Base-by-base conservation (phyloP, 257 asterid genomes). In the Rubia yunnanensis region DNA sequence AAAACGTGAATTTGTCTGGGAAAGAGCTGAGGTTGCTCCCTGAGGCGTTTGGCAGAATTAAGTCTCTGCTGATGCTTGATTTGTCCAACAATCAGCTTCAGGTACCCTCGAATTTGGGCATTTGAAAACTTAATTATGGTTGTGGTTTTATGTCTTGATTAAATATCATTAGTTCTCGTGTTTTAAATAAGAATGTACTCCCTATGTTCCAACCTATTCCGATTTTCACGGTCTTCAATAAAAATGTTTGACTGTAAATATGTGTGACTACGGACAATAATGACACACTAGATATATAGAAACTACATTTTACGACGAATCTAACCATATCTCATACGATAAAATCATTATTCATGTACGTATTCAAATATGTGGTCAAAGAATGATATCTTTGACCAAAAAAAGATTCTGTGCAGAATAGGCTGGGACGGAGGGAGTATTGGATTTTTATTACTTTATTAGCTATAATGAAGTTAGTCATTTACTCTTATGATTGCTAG, bases 21-120 rank as follows among this genome's bases (percentile, higher is more conserved):
- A 82, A 77, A 35, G 75, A 65, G 67, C 68, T 94, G 89, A 79
- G 76, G 74, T 64, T 85, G 65, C 70, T 94, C 9, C 97, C 99
- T 1, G 99, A 94, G 80, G 91, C 83, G 18, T 81, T 94, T 70
- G 96, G 92, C 75, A 78, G 61, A 77, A 41, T 90, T 54, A 77
- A 68, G 65, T 76, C 89, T 5, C 65, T 90, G 79, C 67, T 88
- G 50, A 77, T 78, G 60, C 85, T 94, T 58, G 82, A 90, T 77
- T 73, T 94, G 79, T 88, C 97, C 26, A 75, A 67, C 66, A 94
- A 90, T 74, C 92, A 78, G 74, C 88, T 94, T 30, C 70, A 76
- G 99, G 99, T 94, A 73, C 28, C 74, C 59, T 30, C 46, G n/a
- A 58, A 13, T 27, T 74, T 22, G 41, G 14, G 23, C 32, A 17